Conservation (phyloP, 108 stramenopile genomes). For the Cyclotella sp. region DNA sequence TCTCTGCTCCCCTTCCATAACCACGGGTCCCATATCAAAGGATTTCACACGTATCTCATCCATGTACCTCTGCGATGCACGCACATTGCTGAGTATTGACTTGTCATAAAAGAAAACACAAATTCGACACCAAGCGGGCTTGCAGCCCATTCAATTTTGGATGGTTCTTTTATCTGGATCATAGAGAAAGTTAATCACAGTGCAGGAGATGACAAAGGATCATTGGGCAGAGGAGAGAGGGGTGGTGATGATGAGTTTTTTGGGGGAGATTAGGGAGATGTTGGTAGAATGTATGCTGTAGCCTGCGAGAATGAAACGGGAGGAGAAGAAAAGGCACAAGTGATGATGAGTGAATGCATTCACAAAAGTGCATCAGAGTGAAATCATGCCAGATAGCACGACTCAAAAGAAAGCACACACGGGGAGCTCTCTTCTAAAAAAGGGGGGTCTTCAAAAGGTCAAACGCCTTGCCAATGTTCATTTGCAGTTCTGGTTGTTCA, state of each 20-base stretch:
- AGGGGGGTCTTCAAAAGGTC: too few species aligned
- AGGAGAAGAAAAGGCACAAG: too few species aligned
- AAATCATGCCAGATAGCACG: too few species aligned
- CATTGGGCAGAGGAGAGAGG: slow-evolving; percentile 71
- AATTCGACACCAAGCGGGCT: slow-evolving; percentile 71
- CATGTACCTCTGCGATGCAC: slow-evolving; percentile 59
- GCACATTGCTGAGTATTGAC: slow-evolving; percentile 63
- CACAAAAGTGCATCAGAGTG: too few species aligned
- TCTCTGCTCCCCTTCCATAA: slow-evolving; percentile 8
- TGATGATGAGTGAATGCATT: too few species aligned
- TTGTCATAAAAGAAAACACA: slow-evolving; percentile 77
- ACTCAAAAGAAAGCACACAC: too few species aligned
- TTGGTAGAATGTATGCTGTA: too few species aligned
- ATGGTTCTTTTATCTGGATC: slow-evolving; percentile 54
- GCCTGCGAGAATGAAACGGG: too few species aligned
- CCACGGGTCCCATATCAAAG: slow-evolving; percentile 47
- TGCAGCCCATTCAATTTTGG: slow-evolving; percentile 83
- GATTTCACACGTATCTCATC: slow-evolving; percentile 82
- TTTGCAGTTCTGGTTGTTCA: too few species aligned
- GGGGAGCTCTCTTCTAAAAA: too few species aligned
- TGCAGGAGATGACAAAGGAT: slow-evolving; percentile 59
- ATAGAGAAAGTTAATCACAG: slow-evolving; percentile 67
- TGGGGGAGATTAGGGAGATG: too few species aligned
- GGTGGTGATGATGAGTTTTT: slow-evolving; percentile 56
- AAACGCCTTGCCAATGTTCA: too few species aligned